Evolutionary conservation across 768 basidiomycete species (phyloP).

Genomic region (Lactifluus hygrophoroides): DNA sequence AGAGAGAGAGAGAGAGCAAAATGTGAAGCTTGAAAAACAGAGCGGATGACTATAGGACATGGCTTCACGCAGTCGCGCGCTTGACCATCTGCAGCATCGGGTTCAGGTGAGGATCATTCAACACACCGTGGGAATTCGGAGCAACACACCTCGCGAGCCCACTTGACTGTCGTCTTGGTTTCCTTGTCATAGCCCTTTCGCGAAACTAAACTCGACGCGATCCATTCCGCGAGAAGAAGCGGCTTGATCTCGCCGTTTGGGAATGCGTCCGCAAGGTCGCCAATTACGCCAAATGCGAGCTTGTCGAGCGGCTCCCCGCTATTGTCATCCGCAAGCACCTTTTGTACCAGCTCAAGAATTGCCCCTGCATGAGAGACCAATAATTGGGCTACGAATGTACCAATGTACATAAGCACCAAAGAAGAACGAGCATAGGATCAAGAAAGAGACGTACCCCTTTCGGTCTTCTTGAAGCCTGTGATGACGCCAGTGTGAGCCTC

Average conservation of each 20-base stretch:
- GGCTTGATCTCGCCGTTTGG: constrained; percentile 75
- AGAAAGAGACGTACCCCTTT: constrained; percentile 45
- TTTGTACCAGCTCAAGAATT: constrained; percentile 76
- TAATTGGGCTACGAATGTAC: constrained; percentile 32
- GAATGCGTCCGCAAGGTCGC: constrained; percentile 89
- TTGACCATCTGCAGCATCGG: constrained; percentile 56
- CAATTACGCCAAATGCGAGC: constrained; percentile 76
- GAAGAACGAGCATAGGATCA: neutral
- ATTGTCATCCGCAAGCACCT: constrained; percentile 74
- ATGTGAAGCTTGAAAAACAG: neutral
- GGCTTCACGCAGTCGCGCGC: constrained; percentile 48
- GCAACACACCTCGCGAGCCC: constrained; percentile 78
- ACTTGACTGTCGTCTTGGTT: constrained; percentile 83
- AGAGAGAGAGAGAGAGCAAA: neutral
- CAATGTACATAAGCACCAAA: neutral
- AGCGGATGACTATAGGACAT: too few relatives aligned
- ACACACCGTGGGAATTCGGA: constrained; percentile 1
- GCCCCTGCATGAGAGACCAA: constrained; percentile 62
- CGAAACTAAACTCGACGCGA: constrained; percentile 60
- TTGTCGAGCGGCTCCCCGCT: constrained; percentile 70
- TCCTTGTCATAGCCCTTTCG: constrained; percentile 68
- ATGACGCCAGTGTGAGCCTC: constrained; percentile 97
- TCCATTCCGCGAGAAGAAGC: constrained; percentile 70
- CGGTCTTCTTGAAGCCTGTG: constrained; percentile 78
- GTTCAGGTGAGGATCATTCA: neutral